Evolutionary conservation across 192 early-diverging fungal species (phyloP), one percentile per base, ranked within the genome.

Genomic region (Rhizoclosmatium globosum): DNA sequence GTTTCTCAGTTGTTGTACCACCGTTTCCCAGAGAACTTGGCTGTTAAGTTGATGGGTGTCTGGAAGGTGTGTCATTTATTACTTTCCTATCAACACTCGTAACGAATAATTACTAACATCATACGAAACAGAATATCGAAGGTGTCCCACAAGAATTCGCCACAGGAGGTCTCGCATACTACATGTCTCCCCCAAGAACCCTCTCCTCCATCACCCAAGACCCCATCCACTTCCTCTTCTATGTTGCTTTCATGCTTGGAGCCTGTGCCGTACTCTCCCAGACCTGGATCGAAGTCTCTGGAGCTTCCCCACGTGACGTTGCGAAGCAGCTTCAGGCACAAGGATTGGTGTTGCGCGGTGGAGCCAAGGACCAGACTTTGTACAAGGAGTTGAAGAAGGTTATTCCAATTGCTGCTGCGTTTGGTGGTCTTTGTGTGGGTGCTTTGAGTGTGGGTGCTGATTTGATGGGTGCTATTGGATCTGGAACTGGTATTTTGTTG

Each of bases 371-470:
- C 75, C 92, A 88, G 19, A 95, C 95, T 69, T 94, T 98, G 94
- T 99, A 99, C 92, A 99, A 99, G 93, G 97, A 99, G 90, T 91
- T 99, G 81, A 99, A 99, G 92, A 92, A 95, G 74, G 92, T 98
- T 66, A 99, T 99, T 82, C 98, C 98, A 13, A 96, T 94, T 65
- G 98, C 98, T 67, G 98, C 98, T 23, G 93, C 94, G 57, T 96
- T 99, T 74, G 98, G 98, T 79, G 98, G 98, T 76, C 92, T 98
- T 23, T 95, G 94, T 83, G 94, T 99, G 84, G 98, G 97, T 70
- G 93, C 94, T 31, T 85, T 99, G 68, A 96, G 95, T 59, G 97
- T 99, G 57, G 86, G 94, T 82, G 98, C 98, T 38, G 98, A 99
- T 89, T 91, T 99, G 80, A 85, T 99, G 48, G 97, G 87, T 62